Evolutionary conservation across 257 asterid species (phyloP).

Genomic region (Solanum pennellii): DNA sequence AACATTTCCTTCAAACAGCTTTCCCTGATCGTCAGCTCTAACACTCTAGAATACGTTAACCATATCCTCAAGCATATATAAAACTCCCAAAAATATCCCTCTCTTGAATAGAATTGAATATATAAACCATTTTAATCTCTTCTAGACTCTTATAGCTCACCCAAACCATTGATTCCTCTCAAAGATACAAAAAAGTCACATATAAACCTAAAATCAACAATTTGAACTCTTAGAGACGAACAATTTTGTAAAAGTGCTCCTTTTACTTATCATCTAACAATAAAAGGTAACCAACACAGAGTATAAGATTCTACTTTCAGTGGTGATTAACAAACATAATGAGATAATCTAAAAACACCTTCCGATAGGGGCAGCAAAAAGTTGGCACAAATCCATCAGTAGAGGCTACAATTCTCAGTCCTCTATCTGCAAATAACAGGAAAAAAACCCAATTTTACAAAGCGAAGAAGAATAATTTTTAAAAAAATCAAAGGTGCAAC

Average conservation of each 20-base stretch:
- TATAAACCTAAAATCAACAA: neutral
- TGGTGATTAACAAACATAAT: neutral
- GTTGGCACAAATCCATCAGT: neutral
- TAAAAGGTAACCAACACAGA: neutral
- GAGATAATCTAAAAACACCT: neutral
- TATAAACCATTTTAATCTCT: neutral
- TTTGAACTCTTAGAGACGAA: neutral
- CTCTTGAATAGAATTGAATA: neutral
- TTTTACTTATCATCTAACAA: neutral
- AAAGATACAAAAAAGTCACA: neutral
- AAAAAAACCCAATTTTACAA: neutral
- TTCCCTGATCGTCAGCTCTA: neutral
- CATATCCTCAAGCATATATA: neutral
- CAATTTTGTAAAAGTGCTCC: neutral
- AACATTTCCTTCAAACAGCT: neutral
- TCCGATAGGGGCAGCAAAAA: neutral
- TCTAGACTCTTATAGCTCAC: neutral
- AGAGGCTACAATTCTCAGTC: neutral
- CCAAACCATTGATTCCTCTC: neutral
- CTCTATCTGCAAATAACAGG: slow-evolving; percentile 12
- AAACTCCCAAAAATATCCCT: neutral
- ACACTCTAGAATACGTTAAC: neutral
- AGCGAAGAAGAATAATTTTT: neutral
- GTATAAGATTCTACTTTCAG: neutral
- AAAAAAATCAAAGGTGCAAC: neutral